Evolutionary conservation across 116 monocot genomes (phyloP).

Genomic region (Posidonia oceanica): DNA sequence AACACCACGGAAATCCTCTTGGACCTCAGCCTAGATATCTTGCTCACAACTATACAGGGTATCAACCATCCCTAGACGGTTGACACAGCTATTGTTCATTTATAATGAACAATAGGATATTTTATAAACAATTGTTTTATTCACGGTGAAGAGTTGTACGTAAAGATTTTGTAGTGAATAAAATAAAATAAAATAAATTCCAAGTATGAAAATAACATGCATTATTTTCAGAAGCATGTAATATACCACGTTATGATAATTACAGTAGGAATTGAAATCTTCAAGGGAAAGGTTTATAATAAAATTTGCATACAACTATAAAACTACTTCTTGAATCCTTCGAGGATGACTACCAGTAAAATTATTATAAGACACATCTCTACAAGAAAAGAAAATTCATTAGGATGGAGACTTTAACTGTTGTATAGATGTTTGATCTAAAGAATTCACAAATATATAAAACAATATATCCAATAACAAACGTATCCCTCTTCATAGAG

Average conservation of each 20-base stretch:
- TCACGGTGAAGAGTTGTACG: too few species aligned
- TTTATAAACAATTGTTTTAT: too few species aligned
- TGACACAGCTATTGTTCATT: too few species aligned
- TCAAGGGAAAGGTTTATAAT: neutral
- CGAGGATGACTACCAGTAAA: constrained; percentile 11
- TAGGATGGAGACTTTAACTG: neutral
- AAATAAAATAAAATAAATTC: too few species aligned
- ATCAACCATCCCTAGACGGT: too few species aligned
- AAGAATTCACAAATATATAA: neutral
- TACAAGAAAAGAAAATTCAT: neutral
- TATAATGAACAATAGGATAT: too few species aligned
- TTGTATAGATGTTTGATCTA: too few species aligned
- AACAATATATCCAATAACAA: neutral
- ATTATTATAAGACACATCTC: constrained; percentile 11
- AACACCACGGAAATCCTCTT: too few species aligned
- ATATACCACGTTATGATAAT: neutral
- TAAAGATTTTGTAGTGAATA: too few species aligned
- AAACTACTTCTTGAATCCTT: constrained; percentile 4
- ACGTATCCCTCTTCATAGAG: neutral
- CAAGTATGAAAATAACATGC: too few species aligned
- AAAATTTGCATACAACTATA: neutral
- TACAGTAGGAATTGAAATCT: neutral
- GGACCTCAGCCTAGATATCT: too few species aligned
- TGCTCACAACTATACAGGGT: too few species aligned
- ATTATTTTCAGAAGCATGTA: neutral